Percentiles rank a stretch among this genome's conserved stretches.
These are phyloP conservation scores for Chamaecyparis obtusa DNA, from an alignment of 75 land plant species.

Conservation along the genomic window DNA sequence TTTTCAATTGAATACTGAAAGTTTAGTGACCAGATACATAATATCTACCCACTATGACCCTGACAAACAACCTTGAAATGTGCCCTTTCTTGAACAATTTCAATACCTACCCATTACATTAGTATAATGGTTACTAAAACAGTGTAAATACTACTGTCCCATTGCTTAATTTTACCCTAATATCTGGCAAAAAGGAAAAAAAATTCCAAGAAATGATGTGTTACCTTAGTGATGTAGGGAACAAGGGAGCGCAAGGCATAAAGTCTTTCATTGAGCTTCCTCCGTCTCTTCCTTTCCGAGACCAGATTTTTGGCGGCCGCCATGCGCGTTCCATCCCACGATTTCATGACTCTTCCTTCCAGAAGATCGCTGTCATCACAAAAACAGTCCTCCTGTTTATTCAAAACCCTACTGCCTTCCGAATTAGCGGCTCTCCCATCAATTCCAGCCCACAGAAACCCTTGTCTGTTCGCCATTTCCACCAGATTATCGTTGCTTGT, in stretches of 20 bases:
- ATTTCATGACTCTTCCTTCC: background rate
- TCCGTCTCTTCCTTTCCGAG: background rate
- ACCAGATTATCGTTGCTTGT: background rate
- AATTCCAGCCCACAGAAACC: background rate
- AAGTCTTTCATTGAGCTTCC: background rate
- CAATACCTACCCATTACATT: no score
- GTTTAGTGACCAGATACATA: no score
- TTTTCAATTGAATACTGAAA: no score
- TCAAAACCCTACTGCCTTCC: background rate
- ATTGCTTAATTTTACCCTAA: no score
- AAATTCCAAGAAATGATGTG: no score
- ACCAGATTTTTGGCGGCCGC: background rate
- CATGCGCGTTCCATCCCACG: background rate
- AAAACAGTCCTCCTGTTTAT: background rate
- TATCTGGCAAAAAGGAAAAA: no score
- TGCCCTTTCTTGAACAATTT: no score
- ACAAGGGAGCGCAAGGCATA: constrained; percentile 2
- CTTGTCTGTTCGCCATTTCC: background rate
- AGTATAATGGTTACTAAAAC: no score
- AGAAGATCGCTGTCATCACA: background rate
- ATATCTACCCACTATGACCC: no score
- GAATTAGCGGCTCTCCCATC: background rate
- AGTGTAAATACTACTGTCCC: no score
- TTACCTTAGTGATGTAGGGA: background rate
- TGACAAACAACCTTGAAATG: no score